Conservation (phyloP, 139 green algal genomes). For the Chlorella sp. region DNA sequence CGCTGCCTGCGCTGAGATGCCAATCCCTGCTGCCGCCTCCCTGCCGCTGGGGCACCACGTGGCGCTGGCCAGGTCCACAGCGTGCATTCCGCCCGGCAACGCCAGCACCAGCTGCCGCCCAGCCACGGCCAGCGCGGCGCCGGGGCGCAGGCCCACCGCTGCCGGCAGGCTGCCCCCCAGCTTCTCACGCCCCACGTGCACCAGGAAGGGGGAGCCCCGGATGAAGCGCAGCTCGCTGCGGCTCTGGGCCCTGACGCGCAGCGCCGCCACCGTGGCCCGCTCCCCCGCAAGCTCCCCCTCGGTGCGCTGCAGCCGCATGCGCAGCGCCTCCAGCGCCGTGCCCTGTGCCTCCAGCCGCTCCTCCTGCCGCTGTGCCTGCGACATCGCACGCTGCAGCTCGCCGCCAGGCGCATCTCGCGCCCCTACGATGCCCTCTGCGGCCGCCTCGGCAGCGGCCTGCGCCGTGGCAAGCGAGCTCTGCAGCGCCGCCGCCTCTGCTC, state of each 20-base stretch:
- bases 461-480: neutral
- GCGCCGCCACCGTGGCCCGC: neutral
- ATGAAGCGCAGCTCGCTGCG: slow-evolving; percentile 35
- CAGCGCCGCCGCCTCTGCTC: neutral
- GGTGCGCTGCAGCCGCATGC: neutral
- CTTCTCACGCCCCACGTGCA: neutral
- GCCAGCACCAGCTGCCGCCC: slow-evolving; percentile 9
- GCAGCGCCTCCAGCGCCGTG: neutral
- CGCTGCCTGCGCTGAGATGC: neutral
- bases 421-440: neutral
- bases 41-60: neutral
- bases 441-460: neutral
- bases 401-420: neutral
- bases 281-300: neutral
- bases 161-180: neutral
- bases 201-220: neutral
- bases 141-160: neutral
- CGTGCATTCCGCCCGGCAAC: neutral
- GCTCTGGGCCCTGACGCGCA: neutral
- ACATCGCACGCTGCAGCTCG: neutral
- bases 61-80: neutral
- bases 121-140: neutral
- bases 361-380: neutral
- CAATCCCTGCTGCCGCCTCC: neutral
- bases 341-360: slow-evolving; percentile 3